phyloP scores from a whole-genome alignment of 108 stramenopile species.

The Cyclotella baltica region DNA sequence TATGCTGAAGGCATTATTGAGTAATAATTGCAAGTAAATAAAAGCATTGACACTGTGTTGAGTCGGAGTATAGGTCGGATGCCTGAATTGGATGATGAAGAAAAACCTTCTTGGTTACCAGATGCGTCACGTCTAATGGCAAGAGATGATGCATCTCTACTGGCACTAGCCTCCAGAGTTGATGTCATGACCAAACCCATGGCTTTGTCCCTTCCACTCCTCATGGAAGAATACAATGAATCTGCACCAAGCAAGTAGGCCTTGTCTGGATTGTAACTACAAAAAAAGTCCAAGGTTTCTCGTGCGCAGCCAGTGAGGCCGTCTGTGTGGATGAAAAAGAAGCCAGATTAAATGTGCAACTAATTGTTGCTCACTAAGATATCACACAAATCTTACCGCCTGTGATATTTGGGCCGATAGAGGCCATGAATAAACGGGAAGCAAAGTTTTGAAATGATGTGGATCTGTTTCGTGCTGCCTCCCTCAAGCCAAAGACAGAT shows the following conservation, averaged over 20 bases:
- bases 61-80: constrained; percentile 29
- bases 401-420: constrained; percentile 65
- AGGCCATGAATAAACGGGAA: constrained; percentile 65
- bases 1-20: constrained; percentile 39
- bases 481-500: constrained; percentile 74
- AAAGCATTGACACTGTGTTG: constrained; percentile 41
- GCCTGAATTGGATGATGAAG: constrained; percentile 3
- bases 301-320: constrained; percentile 78
- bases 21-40: constrained; percentile 51
- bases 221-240: constrained; percentile 40
- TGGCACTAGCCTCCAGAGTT: constrained; percentile 39
- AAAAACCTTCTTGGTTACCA: constrained; percentile 5
- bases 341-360: neutral
- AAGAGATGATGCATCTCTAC: constrained; percentile 31
- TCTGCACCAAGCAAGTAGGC: constrained; percentile 58
- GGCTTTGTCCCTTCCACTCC: constrained; percentile 30
- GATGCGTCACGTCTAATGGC: constrained; percentile 33
- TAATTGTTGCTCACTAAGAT: neutral
- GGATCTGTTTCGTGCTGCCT: constrained; percentile 68
- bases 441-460: constrained; percentile 60
- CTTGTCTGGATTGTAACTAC: constrained; percentile 76
- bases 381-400: constrained; percentile 25
- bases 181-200: constrained; percentile 47
- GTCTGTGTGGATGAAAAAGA: constrained; percentile 37
- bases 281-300: constrained; percentile 77